Percentiles rank a stretch among this genome's conserved stretches.
Evolutionary conservation across 495 filamentous ascomycete species (phyloP).

Genomic region (Aspergillus olivimuriae): DNA sequence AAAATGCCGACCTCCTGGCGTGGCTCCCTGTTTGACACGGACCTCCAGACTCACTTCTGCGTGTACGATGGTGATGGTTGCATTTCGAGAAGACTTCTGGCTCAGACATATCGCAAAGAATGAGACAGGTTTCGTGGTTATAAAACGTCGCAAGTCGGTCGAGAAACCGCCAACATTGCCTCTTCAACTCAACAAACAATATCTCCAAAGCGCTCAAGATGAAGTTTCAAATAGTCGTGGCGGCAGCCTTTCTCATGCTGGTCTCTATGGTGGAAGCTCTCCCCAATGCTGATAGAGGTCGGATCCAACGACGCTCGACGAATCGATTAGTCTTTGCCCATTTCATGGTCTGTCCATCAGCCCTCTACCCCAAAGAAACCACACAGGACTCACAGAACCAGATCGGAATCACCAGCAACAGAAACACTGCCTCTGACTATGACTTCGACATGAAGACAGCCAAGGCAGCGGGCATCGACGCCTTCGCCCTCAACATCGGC

Average conservation of each 20-base stretch:
- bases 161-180: no score
- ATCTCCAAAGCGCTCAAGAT: neutral
- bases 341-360: constrained; percentile 44
- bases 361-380: neutral
- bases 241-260: neutral
- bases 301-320: neutral
- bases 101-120: no score
- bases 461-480: constrained; percentile 47
- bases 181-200: neutral
- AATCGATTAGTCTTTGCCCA: constrained; percentile 47
- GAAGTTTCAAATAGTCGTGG: neutral
- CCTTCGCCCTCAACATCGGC: constrained; percentile 53
- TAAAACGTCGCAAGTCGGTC: neutral
- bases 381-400: constrained; percentile 8
- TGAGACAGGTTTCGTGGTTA: neutral
- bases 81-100: neutral
- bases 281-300: neutral
- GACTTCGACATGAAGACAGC: constrained; percentile 51
- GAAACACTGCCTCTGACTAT: constrained; percentile 41
- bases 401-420: constrained; percentile 46
- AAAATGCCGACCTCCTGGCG: neutral
- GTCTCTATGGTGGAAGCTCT: constrained; percentile 1
- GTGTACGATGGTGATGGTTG: constrained; percentile 1
- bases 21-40: neutral
- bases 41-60: neutral